phyloP scores from a whole-genome alignment of 169 alveolate species.

The Babesia ovata region DNA sequence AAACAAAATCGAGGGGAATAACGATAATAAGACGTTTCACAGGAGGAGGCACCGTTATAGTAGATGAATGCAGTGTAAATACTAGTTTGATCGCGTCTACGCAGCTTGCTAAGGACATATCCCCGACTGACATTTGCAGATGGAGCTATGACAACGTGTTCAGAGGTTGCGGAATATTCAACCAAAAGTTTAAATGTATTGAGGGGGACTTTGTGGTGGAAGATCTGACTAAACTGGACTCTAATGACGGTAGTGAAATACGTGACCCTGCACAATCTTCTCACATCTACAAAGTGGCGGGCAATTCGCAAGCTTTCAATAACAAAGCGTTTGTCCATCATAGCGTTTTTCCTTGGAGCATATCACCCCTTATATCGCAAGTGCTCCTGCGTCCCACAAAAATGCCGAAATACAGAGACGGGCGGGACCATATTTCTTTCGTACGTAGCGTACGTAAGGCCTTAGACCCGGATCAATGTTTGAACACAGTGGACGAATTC shows the following conservation, averaged over 20 bases:
- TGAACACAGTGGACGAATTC: constrained; percentile 9
- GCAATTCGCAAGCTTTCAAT: constrained; percentile 77
- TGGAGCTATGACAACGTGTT: constrained; percentile 57
- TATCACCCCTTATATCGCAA: constrained; percentile 66
- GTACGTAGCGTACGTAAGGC: constrained; percentile 38
- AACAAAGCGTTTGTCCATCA: constrained; percentile 76
- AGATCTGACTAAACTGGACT: not conserved
- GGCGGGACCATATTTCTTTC: constrained; percentile 68
- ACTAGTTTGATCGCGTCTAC: constrained; percentile 71
- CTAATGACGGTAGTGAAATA: constrained; percentile 12
- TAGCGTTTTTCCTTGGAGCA: constrained; percentile 74
- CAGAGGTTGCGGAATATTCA: constrained; percentile 27
- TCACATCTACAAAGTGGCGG: constrained; percentile 69
- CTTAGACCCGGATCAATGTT: not conserved
- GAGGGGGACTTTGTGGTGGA: constrained; percentile 67
- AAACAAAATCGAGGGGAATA: constrained; percentile 47
- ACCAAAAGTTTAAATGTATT: not conserved
- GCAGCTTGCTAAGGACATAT: constrained; percentile 17
- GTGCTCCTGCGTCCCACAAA: constrained; percentile 64
- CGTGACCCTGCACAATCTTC: constrained; percentile 25
- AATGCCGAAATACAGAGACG: constrained; percentile 69
- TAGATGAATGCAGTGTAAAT: constrained; percentile 63
- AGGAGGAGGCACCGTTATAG: constrained; percentile 80
- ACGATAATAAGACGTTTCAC: constrained; percentile 70
- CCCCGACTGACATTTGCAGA: constrained; percentile 25